Evolutionary conservation across 2,329 filamentous ascomycete species (phyloP).

Genomic region (Penicillium oxalicum): DNA sequence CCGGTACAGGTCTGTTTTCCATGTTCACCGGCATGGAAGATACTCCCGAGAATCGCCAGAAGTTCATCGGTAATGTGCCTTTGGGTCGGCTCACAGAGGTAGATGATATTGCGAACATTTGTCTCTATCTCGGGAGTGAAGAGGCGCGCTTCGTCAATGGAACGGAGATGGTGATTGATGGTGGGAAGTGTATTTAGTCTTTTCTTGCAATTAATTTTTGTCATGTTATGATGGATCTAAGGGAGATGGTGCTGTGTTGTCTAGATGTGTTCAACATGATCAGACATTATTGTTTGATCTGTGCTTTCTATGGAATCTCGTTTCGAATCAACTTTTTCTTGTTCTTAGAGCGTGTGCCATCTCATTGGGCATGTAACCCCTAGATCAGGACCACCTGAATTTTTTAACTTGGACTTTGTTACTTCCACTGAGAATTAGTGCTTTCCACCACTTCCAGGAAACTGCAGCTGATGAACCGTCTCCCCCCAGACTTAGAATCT

Average conservation of each 20-base stretch:
- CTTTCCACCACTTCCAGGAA: not conserved
- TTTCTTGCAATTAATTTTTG: not conserved
- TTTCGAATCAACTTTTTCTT: not conserved
- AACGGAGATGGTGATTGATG: slow-evolving; percentile 62
- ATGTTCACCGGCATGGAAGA: slow-evolving; percentile 39
- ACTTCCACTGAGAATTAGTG: slow-evolving; percentile 9
- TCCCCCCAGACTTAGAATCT: slow-evolving; percentile 10
- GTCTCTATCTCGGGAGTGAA: slow-evolving; percentile 63
- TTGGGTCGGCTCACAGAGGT: slow-evolving; percentile 40
- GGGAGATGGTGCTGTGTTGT: too few species aligned
- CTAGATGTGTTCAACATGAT: too few species aligned
- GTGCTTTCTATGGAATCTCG: not conserved
- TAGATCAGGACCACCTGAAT: too few species aligned
- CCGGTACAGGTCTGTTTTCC: slow-evolving; percentile 58
- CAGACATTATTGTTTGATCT: too few species aligned
- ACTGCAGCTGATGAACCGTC: too few species aligned
- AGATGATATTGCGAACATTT: slow-evolving; percentile 64
- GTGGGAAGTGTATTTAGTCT: slow-evolving; percentile 41
- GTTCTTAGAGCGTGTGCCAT: not conserved
- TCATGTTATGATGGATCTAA: not conserved
- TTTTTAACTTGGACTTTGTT: too few species aligned
- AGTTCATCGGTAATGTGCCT: slow-evolving; percentile 42
- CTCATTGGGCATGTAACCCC: too few species aligned
- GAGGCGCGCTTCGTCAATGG: slow-evolving; percentile 68
- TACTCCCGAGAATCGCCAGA: slow-evolving; percentile 41